A percentile compares a stretch with the other conserved stretches of the same genome.
Evolutionary conservation across 352 stramenopile species (phyloP).

Genomic region (Phytophthora fragariaefolia): DNA sequence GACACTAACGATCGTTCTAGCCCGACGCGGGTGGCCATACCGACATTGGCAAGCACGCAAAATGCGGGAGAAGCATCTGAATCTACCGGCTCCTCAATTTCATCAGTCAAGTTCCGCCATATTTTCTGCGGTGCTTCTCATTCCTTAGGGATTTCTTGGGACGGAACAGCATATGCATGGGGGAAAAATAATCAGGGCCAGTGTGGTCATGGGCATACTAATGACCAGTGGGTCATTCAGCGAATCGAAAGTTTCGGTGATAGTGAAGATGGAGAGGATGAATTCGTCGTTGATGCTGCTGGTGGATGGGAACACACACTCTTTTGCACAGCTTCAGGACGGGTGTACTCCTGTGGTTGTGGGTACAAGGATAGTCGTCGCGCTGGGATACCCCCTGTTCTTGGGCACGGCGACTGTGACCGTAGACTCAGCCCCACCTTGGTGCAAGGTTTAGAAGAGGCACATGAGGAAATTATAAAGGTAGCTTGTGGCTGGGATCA

Average conservation of each 20-base stretch:
- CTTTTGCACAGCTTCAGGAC: constrained; percentile 67
- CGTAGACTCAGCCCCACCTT: constrained; percentile 64
- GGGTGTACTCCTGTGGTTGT: constrained; percentile 77
- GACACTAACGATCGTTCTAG: constrained; percentile 76
- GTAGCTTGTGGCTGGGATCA: constrained; percentile 87
- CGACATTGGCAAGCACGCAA: constrained; percentile 1
- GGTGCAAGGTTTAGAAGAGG: constrained; percentile 59
- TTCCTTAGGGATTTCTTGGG: constrained; percentile 64
- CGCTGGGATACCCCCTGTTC: constrained; percentile 79
- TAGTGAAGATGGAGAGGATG: constrained; percentile 49
- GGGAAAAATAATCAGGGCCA: constrained; percentile 90
- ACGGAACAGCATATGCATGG: constrained; percentile 70
- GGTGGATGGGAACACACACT: constrained; percentile 87
- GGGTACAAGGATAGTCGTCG: constrained; percentile 88
- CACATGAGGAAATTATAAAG: constrained; percentile 60
- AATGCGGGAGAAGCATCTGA: background rate
- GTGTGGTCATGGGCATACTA: constrained; percentile 79
- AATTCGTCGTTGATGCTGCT: constrained; percentile 57
- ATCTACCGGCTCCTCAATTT: background rate
- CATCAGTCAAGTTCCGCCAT: constrained; percentile 35
- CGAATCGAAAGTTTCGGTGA: constrained; percentile 65
- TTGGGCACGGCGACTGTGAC: constrained; percentile 78
- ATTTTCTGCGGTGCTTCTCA: constrained; percentile 83
- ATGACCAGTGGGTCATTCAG: constrained; percentile 67
- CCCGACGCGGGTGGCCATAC: constrained; percentile 45